Base-by-base conservation (phyloP, 1,284 basidiomycete genomes). In the Cryptococcus sp. region DNA sequence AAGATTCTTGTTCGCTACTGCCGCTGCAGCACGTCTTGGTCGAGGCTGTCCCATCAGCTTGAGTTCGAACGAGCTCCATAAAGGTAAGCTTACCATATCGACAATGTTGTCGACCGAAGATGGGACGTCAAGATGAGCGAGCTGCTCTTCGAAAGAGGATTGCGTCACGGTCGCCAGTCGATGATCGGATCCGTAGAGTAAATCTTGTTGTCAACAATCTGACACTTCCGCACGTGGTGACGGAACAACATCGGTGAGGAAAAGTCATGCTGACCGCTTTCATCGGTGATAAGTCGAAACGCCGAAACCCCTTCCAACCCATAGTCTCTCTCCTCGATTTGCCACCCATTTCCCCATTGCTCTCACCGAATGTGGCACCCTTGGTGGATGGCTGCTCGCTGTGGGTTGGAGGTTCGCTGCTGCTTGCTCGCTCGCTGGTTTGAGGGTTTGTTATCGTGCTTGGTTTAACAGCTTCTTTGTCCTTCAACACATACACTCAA, bases 21-120 rank as follows among this genome's bases (percentile, higher is more conserved):
- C 43, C 6, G 43, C 43, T 44, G 28, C 28, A 7, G 28, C 28
- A 14, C 43, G 43, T 11, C 43, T 2, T 11, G 43, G 43, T 33
- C 43, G 10, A 23, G 43, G 28, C 56, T 65, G 65, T 52, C 65
- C 65, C 21, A 67, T 57, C 2, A 67, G 54, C 12, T 43, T 59
- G n/a, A n/a, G n/a, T 31, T 31, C 28, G 28, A 14, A 14, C 9
- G 9, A 31, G 28, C 7, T 31, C 28, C 7, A 31, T 31, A 31
- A 31, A 31, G 28, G 28, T 31, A n/a, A n/a, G n/a, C n/a, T n/a
- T n/a, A n/a, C n/a, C n/a, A n/a, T n/a, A n/a, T n/a, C n/a, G n/a
- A n/a, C 28, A 31, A 31, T 14, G 14, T 31, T 31, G 28, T 31
- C 7, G 28, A 7, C 28, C 28, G 28, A 14, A 14, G 14, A 31